Evolutionary conservation across 2,329 filamentous ascomycete species (phyloP), one percentile per base, ranked within the genome.

Genomic region (Cladosporium sp.): DNA sequence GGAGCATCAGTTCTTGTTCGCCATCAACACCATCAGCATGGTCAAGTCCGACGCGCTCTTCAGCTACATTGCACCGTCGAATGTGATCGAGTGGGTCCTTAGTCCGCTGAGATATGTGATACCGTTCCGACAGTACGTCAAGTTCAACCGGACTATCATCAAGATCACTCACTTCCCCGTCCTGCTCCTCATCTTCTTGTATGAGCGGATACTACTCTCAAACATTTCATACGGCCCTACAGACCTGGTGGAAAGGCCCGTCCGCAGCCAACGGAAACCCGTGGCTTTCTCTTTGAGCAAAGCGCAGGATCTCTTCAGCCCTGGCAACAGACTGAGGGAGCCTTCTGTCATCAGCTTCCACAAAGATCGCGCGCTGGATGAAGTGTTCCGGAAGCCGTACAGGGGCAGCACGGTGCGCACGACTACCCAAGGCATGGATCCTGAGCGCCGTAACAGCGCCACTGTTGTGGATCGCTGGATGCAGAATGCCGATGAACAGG

Each of bases 31-130:
- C 5, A 96, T 97, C 58, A 96, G 92, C 5, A 96, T 97, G 91
- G 94, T 97, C 70, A 98, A 97, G 78, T 97, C 95, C n/a, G 94
- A 98, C 76, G 91, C 93, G 0, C 82, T 97, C 0, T 98, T 98
- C 81, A 96, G 92, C 3, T 97, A 97, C 75, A 87, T 97, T 67
- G 91, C 94, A 1, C 94, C 94, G 0, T 90, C 91, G 16, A 98
- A 98, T 75, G 90, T 97, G 32, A 85, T 97, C 68, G 93, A 92
- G 1, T 98, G 93, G 94, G 75, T 94, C 0, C 82, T 97, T 30
- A 93, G 93, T 72, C 94, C 94, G 0, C 77, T 96, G 53, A 86
- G 93, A 68, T 96, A 90, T 75, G 81, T 88, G 71, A 88, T 97
- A 81, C 88, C 93, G 0, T 88, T 97, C 70, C 87, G 87, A 48